Conservation (phyloP, 2,329 filamentous ascomycete genomes). For the Dactylellina drechsleri region DNA sequence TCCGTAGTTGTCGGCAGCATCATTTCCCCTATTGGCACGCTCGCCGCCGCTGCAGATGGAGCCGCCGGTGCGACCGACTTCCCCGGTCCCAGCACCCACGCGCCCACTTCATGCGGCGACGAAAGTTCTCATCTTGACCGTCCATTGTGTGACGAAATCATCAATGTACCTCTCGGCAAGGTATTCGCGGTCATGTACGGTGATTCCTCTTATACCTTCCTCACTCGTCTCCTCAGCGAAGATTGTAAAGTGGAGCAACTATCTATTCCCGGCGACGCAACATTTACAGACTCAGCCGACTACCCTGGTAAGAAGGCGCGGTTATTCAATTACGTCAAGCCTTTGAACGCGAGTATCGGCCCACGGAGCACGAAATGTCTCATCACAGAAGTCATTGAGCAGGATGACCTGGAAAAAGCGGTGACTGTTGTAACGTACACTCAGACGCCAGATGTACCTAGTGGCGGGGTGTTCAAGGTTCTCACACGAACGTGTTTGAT, state of each 20-base stretch:
- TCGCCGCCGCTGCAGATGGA: constrained; percentile 59
- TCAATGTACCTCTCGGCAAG: constrained; percentile 88
- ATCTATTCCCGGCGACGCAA: constrained; percentile 70
- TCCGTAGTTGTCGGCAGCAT: constrained; percentile 67
- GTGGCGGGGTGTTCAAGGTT: constrained; percentile 86
- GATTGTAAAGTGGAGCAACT: constrained; percentile 93
- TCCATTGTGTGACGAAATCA: constrained; percentile 82
- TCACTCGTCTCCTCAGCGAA: constrained; percentile 83
- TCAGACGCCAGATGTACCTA: constrained; percentile 93
- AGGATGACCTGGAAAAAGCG: constrained; percentile 85
- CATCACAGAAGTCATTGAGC: constrained; percentile 83
- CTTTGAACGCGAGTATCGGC: constrained; percentile 82
- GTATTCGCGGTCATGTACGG: constrained; percentile 91
- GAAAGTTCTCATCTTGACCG: constrained; percentile 77
- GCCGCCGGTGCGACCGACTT: constrained; percentile 71
- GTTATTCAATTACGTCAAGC: constrained; percentile 89
- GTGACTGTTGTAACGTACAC: constrained; percentile 84
- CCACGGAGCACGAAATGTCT: constrained; percentile 96
- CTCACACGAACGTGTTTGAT: constrained; percentile 96
- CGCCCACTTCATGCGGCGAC: constrained; percentile 86
- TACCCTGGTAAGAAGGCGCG: constrained; percentile 76
- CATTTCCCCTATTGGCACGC: constrained; percentile 60
- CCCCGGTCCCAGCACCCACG: constrained; percentile 83
- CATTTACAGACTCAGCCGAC: constrained; percentile 71
- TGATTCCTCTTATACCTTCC: constrained; percentile 78